Evolutionary conservation across 2,329 filamentous ascomycete species (phyloP).

Genomic region (Paraphoma sp.): DNA sequence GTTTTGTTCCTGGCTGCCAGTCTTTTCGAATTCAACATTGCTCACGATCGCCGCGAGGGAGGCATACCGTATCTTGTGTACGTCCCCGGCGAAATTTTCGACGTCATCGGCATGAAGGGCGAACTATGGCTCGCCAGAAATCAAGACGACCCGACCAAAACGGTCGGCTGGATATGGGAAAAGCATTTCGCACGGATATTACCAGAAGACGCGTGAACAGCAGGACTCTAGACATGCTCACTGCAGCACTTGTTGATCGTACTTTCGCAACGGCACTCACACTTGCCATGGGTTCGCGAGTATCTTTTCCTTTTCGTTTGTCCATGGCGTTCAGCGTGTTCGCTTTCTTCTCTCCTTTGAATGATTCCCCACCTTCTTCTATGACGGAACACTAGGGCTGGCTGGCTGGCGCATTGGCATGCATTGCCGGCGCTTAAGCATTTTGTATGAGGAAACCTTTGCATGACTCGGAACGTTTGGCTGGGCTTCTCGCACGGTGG

Average conservation of each 20-base stretch:
- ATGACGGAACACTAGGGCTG: not conserved
- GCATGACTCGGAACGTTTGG: not conserved
- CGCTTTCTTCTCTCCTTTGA: not conserved
- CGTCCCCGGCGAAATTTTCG: constrained; percentile 79
- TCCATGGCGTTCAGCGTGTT: not conserved
- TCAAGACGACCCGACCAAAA: constrained; percentile 81
- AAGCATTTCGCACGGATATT: constrained; percentile 77
- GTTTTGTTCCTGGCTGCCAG: constrained; percentile 91
- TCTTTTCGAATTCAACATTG: constrained; percentile 96
- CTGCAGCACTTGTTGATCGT: not conserved
- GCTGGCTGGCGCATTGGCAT: not conserved
- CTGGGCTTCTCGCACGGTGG: not conserved
- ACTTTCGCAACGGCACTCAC: not conserved
- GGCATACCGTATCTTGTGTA: constrained; percentile 97
- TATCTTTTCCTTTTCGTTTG: constrained; percentile 8
- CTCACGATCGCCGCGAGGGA: constrained; percentile 86
- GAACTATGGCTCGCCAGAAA: constrained; percentile 98
- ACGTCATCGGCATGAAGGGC: constrained; percentile 90
- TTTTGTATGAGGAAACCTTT: constrained; percentile 1
- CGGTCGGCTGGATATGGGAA: constrained; percentile 98
- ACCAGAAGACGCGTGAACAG: constrained; percentile 40
- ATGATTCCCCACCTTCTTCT: constrained; percentile 21
- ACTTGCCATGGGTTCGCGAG: not conserved
- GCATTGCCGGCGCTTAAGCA: not conserved
- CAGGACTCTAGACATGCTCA: no score